Evolutionary conservation across 108 stramenopile species (phyloP).

Genomic region (Pseudonitzschia pungens): DNA sequence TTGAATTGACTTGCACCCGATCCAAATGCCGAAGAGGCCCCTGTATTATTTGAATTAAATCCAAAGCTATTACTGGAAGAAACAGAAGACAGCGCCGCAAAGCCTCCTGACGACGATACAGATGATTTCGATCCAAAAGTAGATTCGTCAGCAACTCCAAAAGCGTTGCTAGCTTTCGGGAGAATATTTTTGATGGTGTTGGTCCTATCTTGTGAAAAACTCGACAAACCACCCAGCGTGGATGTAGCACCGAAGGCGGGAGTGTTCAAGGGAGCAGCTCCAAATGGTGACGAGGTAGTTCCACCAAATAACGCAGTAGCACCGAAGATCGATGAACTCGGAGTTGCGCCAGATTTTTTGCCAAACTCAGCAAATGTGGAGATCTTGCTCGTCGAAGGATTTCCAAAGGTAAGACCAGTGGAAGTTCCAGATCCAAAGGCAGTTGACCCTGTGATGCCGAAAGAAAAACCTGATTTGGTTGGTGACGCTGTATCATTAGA

Average conservation of each 20-base stretch:
- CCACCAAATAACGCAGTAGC: neutral
- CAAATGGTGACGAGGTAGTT: neutral
- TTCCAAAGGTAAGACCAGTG: constrained; percentile 11
- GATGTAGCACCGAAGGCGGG: constrained; percentile 41
- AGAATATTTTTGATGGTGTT: neutral
- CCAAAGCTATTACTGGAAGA: neutral
- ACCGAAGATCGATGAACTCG: neutral
- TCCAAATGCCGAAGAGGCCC: constrained; percentile 15
- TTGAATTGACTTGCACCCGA: constrained; percentile 25
- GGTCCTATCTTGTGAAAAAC: neutral
- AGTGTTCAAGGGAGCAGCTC: neutral
- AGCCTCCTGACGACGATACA: neutral
- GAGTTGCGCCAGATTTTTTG: neutral
- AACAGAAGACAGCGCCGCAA: constrained; percentile 3
- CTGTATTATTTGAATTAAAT: constrained; percentile 14
- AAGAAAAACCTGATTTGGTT: constrained; percentile 13
- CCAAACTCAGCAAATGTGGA: constrained; percentile 2
- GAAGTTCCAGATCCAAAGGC: constrained; percentile 20
- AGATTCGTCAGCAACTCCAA: constrained; percentile 3
- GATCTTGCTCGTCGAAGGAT: constrained; percentile 11
- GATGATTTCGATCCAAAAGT: constrained; percentile 2
- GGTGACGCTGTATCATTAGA: constrained; percentile 19
- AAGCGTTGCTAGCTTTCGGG: neutral
- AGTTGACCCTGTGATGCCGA: constrained; percentile 17
- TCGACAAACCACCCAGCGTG: constrained; percentile 32